Conservation (phyloP, 441 rosid genomes). For the Bocquillonia castaneifolia region DNA sequence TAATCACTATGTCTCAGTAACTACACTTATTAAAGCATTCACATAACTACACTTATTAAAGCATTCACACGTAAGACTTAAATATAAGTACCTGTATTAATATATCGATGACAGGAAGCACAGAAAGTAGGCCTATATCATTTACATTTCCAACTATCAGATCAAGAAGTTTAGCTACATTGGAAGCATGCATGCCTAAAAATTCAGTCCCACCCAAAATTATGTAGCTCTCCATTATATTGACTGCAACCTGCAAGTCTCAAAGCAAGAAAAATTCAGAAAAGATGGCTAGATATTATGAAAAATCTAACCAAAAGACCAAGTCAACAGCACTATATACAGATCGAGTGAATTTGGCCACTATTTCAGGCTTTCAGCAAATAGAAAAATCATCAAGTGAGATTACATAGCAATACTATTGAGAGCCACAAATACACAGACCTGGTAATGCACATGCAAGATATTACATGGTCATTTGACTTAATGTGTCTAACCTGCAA, state of each 20-base stretch:
- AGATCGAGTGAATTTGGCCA: too few species aligned
- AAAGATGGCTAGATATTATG: neutral
- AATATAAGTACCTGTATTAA: conserved; percentile 67
- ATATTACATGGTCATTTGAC: neutral
- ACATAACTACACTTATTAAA: neutral
- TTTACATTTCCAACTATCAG: conserved; percentile 92
- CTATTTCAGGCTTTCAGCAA: too few species aligned
- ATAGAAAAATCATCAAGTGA: too few species aligned
- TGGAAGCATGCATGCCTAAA: conserved; percentile 72
- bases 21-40: too few species aligned
- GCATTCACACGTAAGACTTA: neutral
- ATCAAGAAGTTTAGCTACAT: conserved; percentile 84
- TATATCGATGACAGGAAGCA: conserved; percentile 83
- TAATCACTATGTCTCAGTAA: neutral
- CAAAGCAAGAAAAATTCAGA: neutral
- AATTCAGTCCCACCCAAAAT: conserved; percentile 81
- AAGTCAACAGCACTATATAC: neutral
- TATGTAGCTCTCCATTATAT: conserved; percentile 73
- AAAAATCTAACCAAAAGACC: neutral
- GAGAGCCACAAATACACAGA: neutral
- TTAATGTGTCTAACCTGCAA: conserved; percentile 57
- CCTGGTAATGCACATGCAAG: neutral
- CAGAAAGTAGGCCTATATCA: conserved; percentile 70
- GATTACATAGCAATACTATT: too few species aligned
- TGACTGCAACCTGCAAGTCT: conserved; percentile 72